A percentile compares a stretch with the other conserved stretches of the same genome.
phyloP scores from a whole-genome alignment of 805 yeast genomes.

The Kodamaea hsintzibuensis region DNA sequence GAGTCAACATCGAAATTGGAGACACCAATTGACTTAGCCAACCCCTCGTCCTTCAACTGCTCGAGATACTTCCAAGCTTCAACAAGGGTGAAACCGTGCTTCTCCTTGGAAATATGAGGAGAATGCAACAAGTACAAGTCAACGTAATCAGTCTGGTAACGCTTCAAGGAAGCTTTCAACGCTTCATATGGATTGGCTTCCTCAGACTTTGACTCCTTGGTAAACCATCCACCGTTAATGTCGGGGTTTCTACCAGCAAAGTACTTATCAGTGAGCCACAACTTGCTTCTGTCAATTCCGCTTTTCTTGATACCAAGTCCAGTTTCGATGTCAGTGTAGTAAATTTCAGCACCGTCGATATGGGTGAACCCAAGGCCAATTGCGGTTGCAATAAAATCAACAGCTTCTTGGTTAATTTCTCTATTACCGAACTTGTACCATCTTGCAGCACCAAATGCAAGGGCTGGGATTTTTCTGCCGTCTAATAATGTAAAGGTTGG shows the following conservation, averaged over 20 bases:
- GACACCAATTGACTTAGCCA: conserved; percentile 68
- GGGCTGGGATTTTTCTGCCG: conserved; percentile 40
- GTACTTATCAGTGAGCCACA: conserved; percentile 64
- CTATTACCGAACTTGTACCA: conserved; percentile 37
- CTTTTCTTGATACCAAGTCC: conserved; percentile 49
- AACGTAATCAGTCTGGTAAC: conserved; percentile 44
- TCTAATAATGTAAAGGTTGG: conserved; percentile 26
- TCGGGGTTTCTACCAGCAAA: conserved; percentile 14
- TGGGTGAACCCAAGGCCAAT: conserved; percentile 55
- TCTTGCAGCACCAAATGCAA: conserved; percentile 47
- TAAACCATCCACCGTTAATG: background rate
- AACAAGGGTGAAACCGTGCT: conserved; percentile 37
- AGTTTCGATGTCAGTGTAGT: conserved; percentile 58
- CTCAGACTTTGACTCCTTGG: background rate
- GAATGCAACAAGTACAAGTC: conserved; percentile 54
- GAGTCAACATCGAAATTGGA: conserved; percentile 56
- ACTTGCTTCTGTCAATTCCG: conserved; percentile 40
- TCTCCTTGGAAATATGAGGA: conserved; percentile 35
- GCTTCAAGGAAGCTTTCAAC: conserved; percentile 37
- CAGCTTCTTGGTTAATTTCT: conserved; percentile 32
- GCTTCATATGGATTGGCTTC: conserved; percentile 39
- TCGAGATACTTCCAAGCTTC: conserved; percentile 75
- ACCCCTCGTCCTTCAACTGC: conserved; percentile 58
- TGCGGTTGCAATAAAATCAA: conserved; percentile 47
- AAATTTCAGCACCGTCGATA: conserved; percentile 65